A percentile compares a stretch with the other conserved stretches of the same genome.
Conservation (phyloP, 73 alveolate genomes). For the Tetrahymena borealis region DNA sequence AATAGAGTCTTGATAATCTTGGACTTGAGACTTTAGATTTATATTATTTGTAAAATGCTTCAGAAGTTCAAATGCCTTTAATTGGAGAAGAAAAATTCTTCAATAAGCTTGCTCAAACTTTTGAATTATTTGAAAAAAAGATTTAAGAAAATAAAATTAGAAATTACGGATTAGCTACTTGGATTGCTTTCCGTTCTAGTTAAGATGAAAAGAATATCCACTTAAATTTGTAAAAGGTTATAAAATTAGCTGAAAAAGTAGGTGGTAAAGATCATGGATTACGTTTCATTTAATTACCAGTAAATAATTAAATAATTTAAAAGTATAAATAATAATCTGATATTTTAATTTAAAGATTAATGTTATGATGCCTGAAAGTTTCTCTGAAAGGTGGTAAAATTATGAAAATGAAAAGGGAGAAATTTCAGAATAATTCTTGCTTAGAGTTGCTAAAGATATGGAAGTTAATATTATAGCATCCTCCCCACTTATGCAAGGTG, state of each 20-base stretch:
- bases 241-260: constrained; percentile 62
- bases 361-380: constrained; percentile 83
- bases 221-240: constrained; percentile 54
- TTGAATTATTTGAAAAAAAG: constrained; percentile 65
- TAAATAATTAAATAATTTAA: not conserved
- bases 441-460: constrained; percentile 49
- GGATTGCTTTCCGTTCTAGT: constrained; percentile 80
- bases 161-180: constrained; percentile 83
- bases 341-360: not conserved
- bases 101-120: constrained; percentile 61
- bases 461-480: constrained; percentile 60
- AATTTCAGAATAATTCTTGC: not conserved
- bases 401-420: constrained; percentile 44
- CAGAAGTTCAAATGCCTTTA: constrained; percentile 73
- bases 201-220: constrained; percentile 71
- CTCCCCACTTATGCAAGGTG: constrained; percentile 78
- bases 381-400: constrained; percentile 70
- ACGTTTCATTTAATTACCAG: constrained; percentile 66
- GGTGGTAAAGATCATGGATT: constrained; percentile 74
- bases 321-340: not conserved
- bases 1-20: constrained; percentile 46
- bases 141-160: constrained; percentile 52
- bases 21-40: constrained; percentile 71
- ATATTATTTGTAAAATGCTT: constrained; percentile 73
- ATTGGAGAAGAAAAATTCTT: constrained; percentile 52